These are phyloP conservation scores for Tetracladium marchalianum DNA, from an alignment of 495 filamentous ascomycete genomes.

Conservation along the genomic window DNA sequence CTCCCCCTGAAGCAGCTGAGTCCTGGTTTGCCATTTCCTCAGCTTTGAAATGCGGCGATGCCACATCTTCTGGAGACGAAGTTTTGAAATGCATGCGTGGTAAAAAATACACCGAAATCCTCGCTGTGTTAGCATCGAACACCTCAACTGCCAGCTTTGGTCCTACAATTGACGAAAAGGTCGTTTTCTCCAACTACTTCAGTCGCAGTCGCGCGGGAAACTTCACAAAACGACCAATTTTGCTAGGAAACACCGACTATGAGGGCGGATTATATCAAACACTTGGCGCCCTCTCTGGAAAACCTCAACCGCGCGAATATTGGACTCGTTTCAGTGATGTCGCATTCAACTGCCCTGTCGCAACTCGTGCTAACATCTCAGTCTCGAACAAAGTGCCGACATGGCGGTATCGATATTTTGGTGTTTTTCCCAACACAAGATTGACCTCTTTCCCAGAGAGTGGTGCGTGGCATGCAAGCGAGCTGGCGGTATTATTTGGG, in stretches of 20 bases:
- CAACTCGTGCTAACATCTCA: constrained; percentile 20
- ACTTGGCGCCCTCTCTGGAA: constrained; percentile 21
- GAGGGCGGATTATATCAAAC: constrained; percentile 29
- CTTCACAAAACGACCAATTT: constrained; percentile 27
- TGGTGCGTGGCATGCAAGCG: constrained; percentile 32
- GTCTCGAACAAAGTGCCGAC: constrained; percentile 23
- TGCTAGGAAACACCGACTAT: constrained; percentile 33
- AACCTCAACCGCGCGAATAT: constrained; percentile 11
- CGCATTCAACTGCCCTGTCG: constrained; percentile 33
- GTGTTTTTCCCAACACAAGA: constrained; percentile 32
- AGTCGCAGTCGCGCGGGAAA: constrained; percentile 20
- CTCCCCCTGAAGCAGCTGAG: constrained; percentile 14
- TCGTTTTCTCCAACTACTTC: constrained; percentile 36
- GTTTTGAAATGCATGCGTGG: constrained; percentile 38
- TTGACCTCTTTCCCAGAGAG: constrained; percentile 26
- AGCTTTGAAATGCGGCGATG: constrained; percentile 30
- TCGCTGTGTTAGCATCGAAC: background rate
- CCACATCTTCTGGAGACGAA: constrained; percentile 24
- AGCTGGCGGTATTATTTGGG: background rate
- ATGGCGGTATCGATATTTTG: constrained; percentile 42
- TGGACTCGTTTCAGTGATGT: constrained; percentile 28
- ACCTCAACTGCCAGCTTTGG: constrained; percentile 28
- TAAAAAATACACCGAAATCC: constrained; percentile 22
- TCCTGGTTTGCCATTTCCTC: constrained; percentile 32
- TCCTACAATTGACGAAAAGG: constrained; percentile 31